Percentiles rank a stretch among this genome's conserved stretches.
These are phyloP conservation scores for Ascochyta clinopodiicola DNA, from an alignment of 2,329 filamentous ascomycete species.

Conservation along the genomic window DNA sequence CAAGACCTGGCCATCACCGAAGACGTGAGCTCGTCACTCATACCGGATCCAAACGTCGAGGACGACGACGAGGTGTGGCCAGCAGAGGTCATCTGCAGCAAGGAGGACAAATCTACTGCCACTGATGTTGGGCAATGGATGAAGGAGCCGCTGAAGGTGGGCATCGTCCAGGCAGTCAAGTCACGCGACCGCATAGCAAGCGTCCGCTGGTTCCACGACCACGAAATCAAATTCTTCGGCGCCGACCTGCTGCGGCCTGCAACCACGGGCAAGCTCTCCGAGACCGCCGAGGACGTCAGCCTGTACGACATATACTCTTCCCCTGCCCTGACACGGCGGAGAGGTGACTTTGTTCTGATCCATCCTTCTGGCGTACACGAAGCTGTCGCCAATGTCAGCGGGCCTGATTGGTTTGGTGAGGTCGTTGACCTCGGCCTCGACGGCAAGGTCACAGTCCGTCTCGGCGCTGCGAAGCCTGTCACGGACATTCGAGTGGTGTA, in stretches of 20 bases:
- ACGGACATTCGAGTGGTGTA: constrained; percentile 58
- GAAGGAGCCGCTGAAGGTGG: constrained; percentile 57
- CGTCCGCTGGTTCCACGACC: constrained; percentile 60
- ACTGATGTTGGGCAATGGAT: constrained; percentile 37
- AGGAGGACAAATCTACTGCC: constrained; percentile 37
- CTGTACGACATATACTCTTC: constrained; percentile 64
- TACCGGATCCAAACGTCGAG: constrained; percentile 59
- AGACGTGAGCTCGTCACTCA: constrained; percentile 54
- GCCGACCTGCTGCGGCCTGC: constrained; percentile 52
- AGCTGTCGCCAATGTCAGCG: constrained; percentile 19
- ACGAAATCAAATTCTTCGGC: constrained; percentile 41
- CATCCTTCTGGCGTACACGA: constrained; percentile 35
- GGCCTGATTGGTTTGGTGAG: constrained; percentile 62
- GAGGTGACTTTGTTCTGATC: constrained; percentile 62
- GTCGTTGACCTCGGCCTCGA: constrained; percentile 62
- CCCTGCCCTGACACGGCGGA: constrained; percentile 55
- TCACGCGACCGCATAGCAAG: constrained; percentile 62
- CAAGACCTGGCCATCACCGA: constrained; percentile 62
- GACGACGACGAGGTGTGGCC: constrained; percentile 65
- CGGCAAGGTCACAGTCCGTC: constrained; percentile 60
- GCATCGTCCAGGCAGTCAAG: constrained; percentile 64
- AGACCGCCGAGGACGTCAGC: constrained; percentile 59
- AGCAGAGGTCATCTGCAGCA: constrained; percentile 61
- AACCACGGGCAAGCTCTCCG: constrained; percentile 51
- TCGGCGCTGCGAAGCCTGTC: constrained; percentile 58